Conservation (phyloP, 768 basidiomycete species). For the Tulasnella sp. region DNA sequence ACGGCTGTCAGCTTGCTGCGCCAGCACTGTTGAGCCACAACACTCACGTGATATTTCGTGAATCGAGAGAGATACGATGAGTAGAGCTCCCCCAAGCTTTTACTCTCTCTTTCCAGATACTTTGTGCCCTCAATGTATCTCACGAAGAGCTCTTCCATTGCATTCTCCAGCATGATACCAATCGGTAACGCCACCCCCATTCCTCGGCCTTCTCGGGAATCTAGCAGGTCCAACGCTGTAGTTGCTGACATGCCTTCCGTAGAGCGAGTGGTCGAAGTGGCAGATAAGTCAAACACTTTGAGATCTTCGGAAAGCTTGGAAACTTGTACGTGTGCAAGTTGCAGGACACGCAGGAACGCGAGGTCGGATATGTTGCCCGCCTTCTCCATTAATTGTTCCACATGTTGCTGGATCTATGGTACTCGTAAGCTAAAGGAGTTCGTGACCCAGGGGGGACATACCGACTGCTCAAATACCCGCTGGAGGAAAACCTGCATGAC, state of each 20-base stretch:
- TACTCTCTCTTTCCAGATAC: conserved; percentile 86
- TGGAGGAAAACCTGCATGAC: conserved; percentile 99
- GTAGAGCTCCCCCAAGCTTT: conserved; percentile 69
- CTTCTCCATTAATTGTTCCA: conserved; percentile 75
- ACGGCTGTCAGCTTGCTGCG: background rate
- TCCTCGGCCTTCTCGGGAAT: conserved; percentile 12
- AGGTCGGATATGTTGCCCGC: conserved; percentile 70
- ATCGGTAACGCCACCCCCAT: conserved; percentile 41
- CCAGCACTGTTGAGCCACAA: background rate
- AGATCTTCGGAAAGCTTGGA: conserved; percentile 78
- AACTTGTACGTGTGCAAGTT: conserved; percentile 72
- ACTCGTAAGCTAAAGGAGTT: background rate
- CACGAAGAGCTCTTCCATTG: conserved; percentile 92
- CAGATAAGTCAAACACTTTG: conserved; percentile 76
- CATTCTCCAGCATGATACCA: conserved; percentile 80
- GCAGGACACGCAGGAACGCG: conserved; percentile 80
- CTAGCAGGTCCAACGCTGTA: conserved; percentile 6
- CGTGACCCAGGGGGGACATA: conserved; percentile 30
- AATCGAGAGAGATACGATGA: conserved; percentile 57
- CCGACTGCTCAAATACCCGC: conserved; percentile 93
- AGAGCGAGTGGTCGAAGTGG: conserved; percentile 22
- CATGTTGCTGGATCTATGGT: conserved; percentile 84
- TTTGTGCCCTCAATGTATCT: conserved; percentile 85
- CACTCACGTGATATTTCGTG: conserved; percentile 76
- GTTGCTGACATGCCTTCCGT: background rate